These are phyloP conservation scores for Ceratobasidium sp. DNA, from an alignment of 1,284 basidiomycete genomes.

Conservation along the genomic window DNA sequence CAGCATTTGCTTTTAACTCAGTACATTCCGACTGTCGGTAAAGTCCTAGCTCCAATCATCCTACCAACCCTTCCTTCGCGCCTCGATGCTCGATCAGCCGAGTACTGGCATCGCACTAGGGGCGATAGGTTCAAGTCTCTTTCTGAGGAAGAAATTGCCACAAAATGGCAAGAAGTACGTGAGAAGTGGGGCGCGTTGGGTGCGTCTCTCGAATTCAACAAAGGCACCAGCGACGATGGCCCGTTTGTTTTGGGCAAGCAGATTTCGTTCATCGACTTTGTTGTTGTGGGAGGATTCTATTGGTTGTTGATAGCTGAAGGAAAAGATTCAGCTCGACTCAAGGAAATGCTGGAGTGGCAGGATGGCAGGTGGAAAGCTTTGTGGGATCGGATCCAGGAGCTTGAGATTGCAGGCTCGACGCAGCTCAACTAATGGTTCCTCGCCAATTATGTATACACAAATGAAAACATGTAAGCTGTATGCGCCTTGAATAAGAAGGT, in stretches of 20 bases:
- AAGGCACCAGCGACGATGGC: not conserved
- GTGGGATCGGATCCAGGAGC: not conserved
- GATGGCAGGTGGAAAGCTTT: conserved; percentile 4
- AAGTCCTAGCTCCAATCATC: not conserved
- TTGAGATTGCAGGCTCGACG: too few relatives aligned
- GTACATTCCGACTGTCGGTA: not conserved
- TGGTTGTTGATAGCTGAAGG: conserved; percentile 7
- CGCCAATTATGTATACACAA: too few relatives aligned
- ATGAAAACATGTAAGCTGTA: too few relatives aligned
- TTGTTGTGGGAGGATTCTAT: conserved; percentile 7
- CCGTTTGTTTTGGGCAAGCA: conserved; percentile 22
- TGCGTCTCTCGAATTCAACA: not conserved
- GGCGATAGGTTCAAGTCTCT: not conserved
- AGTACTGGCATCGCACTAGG: conserved; percentile 29
- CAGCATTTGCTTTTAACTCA: conserved; percentile 36
- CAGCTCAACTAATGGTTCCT: too few relatives aligned
- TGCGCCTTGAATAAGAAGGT: too few relatives aligned
- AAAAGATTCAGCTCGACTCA: not conserved
- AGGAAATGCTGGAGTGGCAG: conserved; percentile 26
- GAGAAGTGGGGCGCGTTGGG: conserved; percentile 10
- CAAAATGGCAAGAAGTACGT: conserved; percentile 9
- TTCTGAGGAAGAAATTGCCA: not conserved
- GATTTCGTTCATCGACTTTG: conserved; percentile 19
- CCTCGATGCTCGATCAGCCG: conserved; percentile 43
- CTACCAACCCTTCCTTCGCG: conserved; percentile 13